Base-by-base conservation (phyloP, 768 basidiomycete species). In the Tulasnella sp. region DNA sequence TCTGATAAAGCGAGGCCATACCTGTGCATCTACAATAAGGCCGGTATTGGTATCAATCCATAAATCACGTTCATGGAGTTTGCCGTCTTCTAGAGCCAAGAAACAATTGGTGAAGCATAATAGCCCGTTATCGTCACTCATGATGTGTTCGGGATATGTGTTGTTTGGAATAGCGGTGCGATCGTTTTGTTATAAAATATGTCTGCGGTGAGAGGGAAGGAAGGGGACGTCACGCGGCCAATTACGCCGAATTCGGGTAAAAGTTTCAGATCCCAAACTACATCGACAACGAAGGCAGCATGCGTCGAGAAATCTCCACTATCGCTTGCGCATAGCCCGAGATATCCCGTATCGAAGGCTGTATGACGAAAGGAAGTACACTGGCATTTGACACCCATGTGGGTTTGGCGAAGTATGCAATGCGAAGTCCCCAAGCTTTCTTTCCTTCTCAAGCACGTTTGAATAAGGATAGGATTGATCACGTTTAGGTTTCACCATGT, bases 91-190 rank as follows among this genome's bases (percentile, higher is more conserved):
- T 49, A 72, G 74, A 1, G 83, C 78, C 22, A 92, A 70, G 50
- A 83, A 64, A 58, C 88, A 88, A 65, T 91, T 90, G 33, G 88
- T 90, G 66, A 91, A 88, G 66, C 88, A 85, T 45, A 88, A 67
- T 22, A 90, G 71, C 40, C 75, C 76, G 64, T 87, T 86, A 55
- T 37, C 9, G 5, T 45, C 43, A n/a, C 33, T 22, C 22, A 46
- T 54, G 31, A 25, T 25, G 19, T 20, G 19, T 40, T 12, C 34
- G 34, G 34, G 12, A 12, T 35, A 35, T 12, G 12, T 16, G 34
- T 16, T 25, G 39, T 20, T 5, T 40, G 39, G 39, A n/a, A 40
- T 6, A 40, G n/a, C 5, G n/a, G 5, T 40, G 6, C 27, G 19
- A 5, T 6, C 5, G 39, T 20, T n/a, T 16, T 20, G 39, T n/a